Evolutionary conservation across 768 basidiomycete genomes (phyloP), one percentile per base, ranked within the genome.

Genomic region (Suillus placidus): DNA sequence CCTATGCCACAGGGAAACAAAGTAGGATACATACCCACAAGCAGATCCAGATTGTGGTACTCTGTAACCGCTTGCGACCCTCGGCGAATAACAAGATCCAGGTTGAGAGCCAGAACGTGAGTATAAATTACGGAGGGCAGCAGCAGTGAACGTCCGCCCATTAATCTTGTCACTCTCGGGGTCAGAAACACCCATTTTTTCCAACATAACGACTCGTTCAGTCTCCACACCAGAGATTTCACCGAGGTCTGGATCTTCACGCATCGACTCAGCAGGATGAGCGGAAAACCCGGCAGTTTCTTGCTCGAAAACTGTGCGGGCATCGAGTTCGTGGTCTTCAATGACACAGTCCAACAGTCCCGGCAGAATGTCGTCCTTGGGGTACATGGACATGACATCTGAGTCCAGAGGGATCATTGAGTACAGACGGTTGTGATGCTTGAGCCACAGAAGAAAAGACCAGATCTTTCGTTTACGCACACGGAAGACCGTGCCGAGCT

Each of bases 11-110:
- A 73, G 0, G 77, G 78, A 65, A 71, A 79, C 0, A 79, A 54
- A 3, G 71, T 76, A 1, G 78, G 78, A 66, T 61, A 79, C 69
- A 73, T 71, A 1, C 73, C 73, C 30, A 74, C 76, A 43, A 78
- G 58, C 0, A 78, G 64, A n/a, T 64, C 47, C 10, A 75, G 73
- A 69, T 80, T 78, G 10, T 76, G 61, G 55, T 78, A 80, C 52
- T 79, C 77, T 16, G 35, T 34, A 6, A 79, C 65, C 9, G 78
- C 60, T 10, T 57, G n/a, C 2, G 62, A 47, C 0, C 73, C 70
- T 20, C 62, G 55, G 64, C 69, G 69, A 2, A 79, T 49, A 2
- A 72, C 47, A 0, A 79, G 55, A 63, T 78, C 76, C 20, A n/a
- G 74, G 71, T 0, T 6, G n/a, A 2, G 58, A 18, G 1, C 12